These are phyloP conservation scores for Saturnispora mendoncae DNA, from an alignment of 805 yeast genomes.

Conservation along the genomic window DNA sequence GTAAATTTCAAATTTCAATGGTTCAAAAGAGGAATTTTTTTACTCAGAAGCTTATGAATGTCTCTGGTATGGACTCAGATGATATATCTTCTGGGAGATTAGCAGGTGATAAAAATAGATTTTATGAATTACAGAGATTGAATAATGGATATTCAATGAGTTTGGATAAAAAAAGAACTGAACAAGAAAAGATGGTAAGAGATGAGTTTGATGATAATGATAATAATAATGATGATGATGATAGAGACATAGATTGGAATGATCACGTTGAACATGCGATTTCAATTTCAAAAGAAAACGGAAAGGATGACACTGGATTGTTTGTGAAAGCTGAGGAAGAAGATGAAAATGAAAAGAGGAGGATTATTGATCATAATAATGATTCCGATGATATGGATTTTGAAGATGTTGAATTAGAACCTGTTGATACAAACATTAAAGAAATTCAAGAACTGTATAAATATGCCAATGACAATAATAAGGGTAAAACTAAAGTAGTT, in stretches of 20 bases:
- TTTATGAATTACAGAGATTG: constrained; percentile 65
- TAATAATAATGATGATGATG: constrained; percentile 35
- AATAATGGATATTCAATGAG: constrained; percentile 82
- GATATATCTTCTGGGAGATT: constrained; percentile 44
- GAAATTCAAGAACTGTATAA: constrained; percentile 27
- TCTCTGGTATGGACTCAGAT: constrained; percentile 60
- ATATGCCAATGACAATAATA: constrained; percentile 24
- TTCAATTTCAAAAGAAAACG: background rate
- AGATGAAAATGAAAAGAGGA: constrained; percentile 15
- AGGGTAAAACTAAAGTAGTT: constrained; percentile 18
- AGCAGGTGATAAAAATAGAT: constrained; percentile 74
- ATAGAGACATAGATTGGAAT: constrained; percentile 14
- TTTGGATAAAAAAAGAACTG: constrained; percentile 31
- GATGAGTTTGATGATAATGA: constrained; percentile 14
- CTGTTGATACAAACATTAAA: constrained; percentile 16
- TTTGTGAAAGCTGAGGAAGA: constrained; percentile 11
- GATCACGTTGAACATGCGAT: constrained; percentile 4
- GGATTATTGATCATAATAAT: constrained; percentile 43
- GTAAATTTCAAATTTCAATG: constrained; percentile 86
- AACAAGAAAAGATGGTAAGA: constrained; percentile 29
- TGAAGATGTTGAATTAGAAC: constrained; percentile 14
- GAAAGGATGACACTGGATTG: background rate
- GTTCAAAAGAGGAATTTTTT: constrained; percentile 85
- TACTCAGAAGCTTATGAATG: constrained; percentile 79
- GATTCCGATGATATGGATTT: constrained; percentile 33